Conservation (phyloP, 2,329 filamentous ascomycete genomes). For the Claviceps sp. region DNA sequence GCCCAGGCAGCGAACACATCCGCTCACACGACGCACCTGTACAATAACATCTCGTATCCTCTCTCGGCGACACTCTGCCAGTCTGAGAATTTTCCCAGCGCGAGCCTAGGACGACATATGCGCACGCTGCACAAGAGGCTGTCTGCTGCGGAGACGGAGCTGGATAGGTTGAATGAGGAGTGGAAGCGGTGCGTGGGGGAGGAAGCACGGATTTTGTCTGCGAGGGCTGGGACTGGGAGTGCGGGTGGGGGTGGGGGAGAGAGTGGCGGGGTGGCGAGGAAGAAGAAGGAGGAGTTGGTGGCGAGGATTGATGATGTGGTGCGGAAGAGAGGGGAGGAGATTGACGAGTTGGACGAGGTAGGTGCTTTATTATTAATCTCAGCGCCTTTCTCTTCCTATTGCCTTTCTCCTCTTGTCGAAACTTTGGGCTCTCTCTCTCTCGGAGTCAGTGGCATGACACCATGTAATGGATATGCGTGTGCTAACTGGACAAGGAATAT, state of each 20-base stretch:
- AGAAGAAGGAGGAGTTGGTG: conserved; percentile 6
- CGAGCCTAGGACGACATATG: conserved; percentile 15
- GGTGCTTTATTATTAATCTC: not conserved
- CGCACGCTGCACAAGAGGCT: conserved; percentile 11
- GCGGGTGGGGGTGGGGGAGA: not conserved
- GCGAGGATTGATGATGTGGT: conserved; percentile 13
- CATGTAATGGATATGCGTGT: not conserved
- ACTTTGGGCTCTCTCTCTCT: too few relatives aligned
- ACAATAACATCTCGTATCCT: conserved; percentile 19
- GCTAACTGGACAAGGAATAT: conserved; percentile 3
- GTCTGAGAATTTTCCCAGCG: conserved; percentile 10
- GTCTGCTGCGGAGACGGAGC: conserved; percentile 10
- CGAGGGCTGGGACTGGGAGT: conserved; percentile 1
- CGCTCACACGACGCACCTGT: conserved; percentile 12
- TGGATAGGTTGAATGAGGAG: conserved; percentile 11
- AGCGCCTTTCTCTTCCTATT: too few relatives aligned
- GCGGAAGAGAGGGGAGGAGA: conserved; percentile 7
- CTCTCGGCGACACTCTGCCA: conserved; percentile 19
- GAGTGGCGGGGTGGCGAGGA: not conserved
- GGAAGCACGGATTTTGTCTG: conserved; percentile 11
- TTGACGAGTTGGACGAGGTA: conserved; percentile 19
- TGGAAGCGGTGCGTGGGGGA: conserved; percentile 14
- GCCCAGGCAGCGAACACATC: conserved; percentile 8
- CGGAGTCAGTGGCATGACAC: too few relatives aligned
- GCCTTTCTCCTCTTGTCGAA: too few relatives aligned